Base-by-base conservation (phyloP, 306 rosid genomes). In the Potentilla sterilis region DNA sequence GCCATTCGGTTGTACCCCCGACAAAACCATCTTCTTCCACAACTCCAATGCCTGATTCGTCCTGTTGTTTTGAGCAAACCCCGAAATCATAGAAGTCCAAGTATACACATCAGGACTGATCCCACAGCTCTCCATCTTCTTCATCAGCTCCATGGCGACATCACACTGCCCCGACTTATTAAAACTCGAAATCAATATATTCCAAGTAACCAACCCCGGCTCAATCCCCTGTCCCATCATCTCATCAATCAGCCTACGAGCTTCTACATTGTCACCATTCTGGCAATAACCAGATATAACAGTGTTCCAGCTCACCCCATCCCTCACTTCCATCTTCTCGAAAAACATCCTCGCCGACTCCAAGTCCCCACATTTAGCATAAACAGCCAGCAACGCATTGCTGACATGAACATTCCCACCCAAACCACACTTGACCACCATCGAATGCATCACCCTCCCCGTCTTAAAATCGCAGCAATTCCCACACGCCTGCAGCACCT, bases 61-160 rank as follows among this genome's bases (percentile, higher is more conserved):
- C 78, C 83, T 78, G 66, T 87, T 88, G 52, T 89, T 90, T 48
- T 89, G 96, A 70, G 92, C 77, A 89, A 90, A 90, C 81, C 98
- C 97, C 5, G 97, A 95, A 77, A 95, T 86, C 92, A 95, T 84
- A 24, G 96, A 85, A 77, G 98, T 92, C 98, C 98, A 95, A 77
- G 97, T 92, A 83, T 87, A 92, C 55, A 95, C 97, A 81, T 95
- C 98, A 42, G 98, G 96, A 67, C 72, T 65, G 48, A 89, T 69
- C 78, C 96, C 92, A 76, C 69, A 43, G 82, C 80, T 86, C 78
- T 81, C 91, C 98, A 95, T 95, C 86, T 83, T 90, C 87, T 83
- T 92, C 96, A 92, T 85, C 83, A 95, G 77, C 62, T 87, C 89
- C 83, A 86, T 77, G 3, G 96, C 97, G 68, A 81, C 78, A 76